These are phyloP conservation scores for Chalciporus sphaerocephalus DNA, from an alignment of 768 basidiomycete genomes.

Conservation along the genomic window DNA sequence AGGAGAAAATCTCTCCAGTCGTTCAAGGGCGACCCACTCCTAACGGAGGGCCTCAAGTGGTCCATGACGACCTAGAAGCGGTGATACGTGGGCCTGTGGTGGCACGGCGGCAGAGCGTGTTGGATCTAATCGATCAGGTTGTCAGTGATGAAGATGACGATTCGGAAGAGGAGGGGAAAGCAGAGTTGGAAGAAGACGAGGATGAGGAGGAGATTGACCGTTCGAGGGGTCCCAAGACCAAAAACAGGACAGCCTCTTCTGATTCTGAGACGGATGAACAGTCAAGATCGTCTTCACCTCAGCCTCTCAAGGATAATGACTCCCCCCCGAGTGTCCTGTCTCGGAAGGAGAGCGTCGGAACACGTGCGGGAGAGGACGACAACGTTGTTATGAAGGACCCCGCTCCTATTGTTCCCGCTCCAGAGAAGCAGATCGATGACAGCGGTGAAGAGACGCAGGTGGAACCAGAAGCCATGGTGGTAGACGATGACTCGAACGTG, in stretches of 20 bases:
- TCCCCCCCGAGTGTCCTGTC: slow-evolving; percentile 31
- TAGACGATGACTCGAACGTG: slow-evolving; percentile 5
- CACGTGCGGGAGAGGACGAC: not conserved
- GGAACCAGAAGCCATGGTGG: slow-evolving; percentile 15
- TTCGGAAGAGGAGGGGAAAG: slow-evolving; percentile 40
- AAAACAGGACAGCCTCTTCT: slow-evolving; percentile 29
- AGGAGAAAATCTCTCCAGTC: slow-evolving; percentile 8
- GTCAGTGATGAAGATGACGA: slow-evolving; percentile 31
- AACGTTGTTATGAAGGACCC: slow-evolving; percentile 11
- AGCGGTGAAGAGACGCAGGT: slow-evolving; percentile 19
- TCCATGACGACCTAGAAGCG: slow-evolving; percentile 34
- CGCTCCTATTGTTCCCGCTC: not conserved
- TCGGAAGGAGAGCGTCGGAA: not conserved
- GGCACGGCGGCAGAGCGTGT: slow-evolving; percentile 15
- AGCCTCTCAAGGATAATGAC: slow-evolving; percentile 26
- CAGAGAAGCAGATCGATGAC: slow-evolving; percentile 2
- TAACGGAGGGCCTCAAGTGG: slow-evolving; percentile 1
- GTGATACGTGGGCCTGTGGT: slow-evolving; percentile 41
- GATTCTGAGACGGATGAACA: slow-evolving; percentile 33
- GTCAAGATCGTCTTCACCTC: slow-evolving; percentile 13
- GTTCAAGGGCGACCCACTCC: not conserved
- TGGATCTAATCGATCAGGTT: slow-evolving; percentile 29
- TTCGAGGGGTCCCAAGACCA: slow-evolving; percentile 31
- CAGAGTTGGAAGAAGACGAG: slow-evolving; percentile 39
- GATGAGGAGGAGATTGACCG: slow-evolving; percentile 31